phyloP scores from a whole-genome alignment of 108 stramenopile species.

The Cyclostephanos tholiformis region DNA sequence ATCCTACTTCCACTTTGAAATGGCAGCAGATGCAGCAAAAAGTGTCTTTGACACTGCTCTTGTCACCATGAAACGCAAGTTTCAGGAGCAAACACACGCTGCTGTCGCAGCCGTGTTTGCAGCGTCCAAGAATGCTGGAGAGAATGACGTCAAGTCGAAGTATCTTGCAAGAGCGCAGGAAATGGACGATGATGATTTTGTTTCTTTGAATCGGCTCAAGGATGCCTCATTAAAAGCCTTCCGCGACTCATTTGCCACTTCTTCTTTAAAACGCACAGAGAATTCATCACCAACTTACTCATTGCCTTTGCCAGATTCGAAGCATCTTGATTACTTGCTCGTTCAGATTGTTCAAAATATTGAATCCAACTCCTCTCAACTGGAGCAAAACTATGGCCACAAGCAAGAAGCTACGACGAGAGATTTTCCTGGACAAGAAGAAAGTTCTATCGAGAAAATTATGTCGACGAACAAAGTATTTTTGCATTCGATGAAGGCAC shows the following conservation, averaged over 20 bases:
- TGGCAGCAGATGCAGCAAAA: slow-evolving; percentile 55
- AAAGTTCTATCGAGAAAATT: slow-evolving; percentile 30
- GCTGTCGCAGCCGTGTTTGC: slow-evolving; percentile 82
- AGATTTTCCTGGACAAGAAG: not conserved
- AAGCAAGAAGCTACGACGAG: slow-evolving; percentile 20
- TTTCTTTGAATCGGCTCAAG: slow-evolving; percentile 39
- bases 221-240: slow-evolving; percentile 39
- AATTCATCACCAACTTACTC: slow-evolving; percentile 26
- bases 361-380: slow-evolving; percentile 27
- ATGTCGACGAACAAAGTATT: slow-evolving; percentile 25
- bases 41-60: slow-evolving; percentile 73
- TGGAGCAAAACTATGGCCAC: not conserved
- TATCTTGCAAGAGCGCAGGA: slow-evolving; percentile 41
- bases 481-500: slow-evolving; percentile 11
- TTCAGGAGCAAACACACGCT: slow-evolving; percentile 71
- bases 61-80: slow-evolving; percentile 68
- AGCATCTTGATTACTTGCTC: slow-evolving; percentile 65
- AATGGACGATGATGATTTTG: slow-evolving; percentile 48
- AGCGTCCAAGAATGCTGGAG: slow-evolving; percentile 47
- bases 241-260: slow-evolving; percentile 31
- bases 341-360: slow-evolving; percentile 52
- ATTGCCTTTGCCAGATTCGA: slow-evolving; percentile 73
- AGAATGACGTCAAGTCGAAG: slow-evolving; percentile 15
- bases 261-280: slow-evolving; percentile 25
- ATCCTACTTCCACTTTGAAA: slow-evolving; percentile 56